These are phyloP conservation scores for Malus asiatica DNA, from an alignment of 306 rosid genomes.

Conservation along the genomic window DNA sequence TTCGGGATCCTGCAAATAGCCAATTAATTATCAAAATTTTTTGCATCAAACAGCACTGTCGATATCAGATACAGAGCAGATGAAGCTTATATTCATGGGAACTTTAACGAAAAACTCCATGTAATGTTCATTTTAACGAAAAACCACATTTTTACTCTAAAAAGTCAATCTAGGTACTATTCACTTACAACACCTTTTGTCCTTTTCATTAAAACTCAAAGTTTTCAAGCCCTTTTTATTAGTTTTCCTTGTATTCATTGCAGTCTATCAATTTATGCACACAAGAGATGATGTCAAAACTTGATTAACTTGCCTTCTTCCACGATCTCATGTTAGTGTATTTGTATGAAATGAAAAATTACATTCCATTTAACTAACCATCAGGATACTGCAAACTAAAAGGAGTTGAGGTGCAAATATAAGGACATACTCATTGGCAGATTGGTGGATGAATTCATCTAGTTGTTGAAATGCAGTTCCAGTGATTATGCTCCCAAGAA, in stretches of 20 bases:
- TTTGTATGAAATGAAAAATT: not conserved
- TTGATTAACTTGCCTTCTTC: not conserved
- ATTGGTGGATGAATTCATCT: conserved; percentile 71
- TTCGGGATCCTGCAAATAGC: conserved; percentile 64
- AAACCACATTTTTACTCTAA: no score
- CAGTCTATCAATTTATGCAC: not conserved
- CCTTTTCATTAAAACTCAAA: no score
- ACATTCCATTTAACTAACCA: not conserved
- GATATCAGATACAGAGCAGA: not conserved
- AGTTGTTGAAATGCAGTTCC: conserved; percentile 97
- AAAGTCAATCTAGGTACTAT: no score
- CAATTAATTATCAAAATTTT: not conserved
- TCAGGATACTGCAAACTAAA: not conserved
- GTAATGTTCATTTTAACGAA: no score
- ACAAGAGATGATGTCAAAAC: not conserved
- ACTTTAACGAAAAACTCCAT: no score
- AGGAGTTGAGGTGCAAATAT: not conserved
- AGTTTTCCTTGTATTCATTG: not conserved
- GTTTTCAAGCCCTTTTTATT: no score
- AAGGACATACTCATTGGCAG: conserved; percentile 73
- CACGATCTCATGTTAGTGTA: not conserved
- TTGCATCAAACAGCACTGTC: not conserved
- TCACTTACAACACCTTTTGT: no score
- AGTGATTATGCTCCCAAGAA: conserved; percentile 93
- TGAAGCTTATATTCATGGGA: not conserved